Evolutionary conservation across 2,329 filamentous ascomycete genomes (phyloP), one percentile per base, ranked within the genome.

Genomic region (Verticillium klebahnii): DNA sequence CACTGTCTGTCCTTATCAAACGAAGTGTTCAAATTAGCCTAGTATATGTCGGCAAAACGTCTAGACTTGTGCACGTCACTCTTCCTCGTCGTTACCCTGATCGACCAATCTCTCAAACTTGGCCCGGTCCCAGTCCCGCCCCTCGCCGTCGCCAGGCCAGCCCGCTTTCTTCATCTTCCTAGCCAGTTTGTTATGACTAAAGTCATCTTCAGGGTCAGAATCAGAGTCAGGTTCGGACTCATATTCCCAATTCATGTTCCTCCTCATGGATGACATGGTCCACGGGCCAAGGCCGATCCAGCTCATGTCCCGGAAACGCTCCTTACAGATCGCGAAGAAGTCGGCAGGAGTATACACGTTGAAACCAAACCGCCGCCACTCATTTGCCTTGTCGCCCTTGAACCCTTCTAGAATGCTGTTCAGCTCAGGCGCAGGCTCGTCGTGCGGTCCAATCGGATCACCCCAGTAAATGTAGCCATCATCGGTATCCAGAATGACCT

Each of bases 381-480:
- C 25, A 19, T 60, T 60, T n/a, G 40, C 36, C 32, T 29, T 8
- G 25, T 61, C 62, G 31, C 36, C 60, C 15, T 34, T 3, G 34
- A 56, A 62, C 61, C 23, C 45, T 15, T 59, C 11, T 8, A 61
- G 32, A 7, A 17, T 58, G 29, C 9, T 40, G 15, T 63, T 61
- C 15, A 63, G 60, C 36, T 2, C 57, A 25, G 59, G n/a, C 11
- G 39, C 15, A 29, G 15, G 57, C 58, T 64, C 61, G 17, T 62
- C 61, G 29, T 64, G 59, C 37, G 45, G 57, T 5, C 60, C 60
- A 23, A 56, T 15, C 11, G 61, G 45, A 15, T 62, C 58, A 6
- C 59, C 61, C 63, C 66, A 66, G 45, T 66, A 65, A n/a, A 67
- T n/a, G 17, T 52, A 58, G 23, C 62, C 62, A 25, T 66, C 63